These are phyloP conservation scores for Dactylis glomerata DNA, from an alignment of 176 grass and related monocot species.

Conservation along the genomic window DNA sequence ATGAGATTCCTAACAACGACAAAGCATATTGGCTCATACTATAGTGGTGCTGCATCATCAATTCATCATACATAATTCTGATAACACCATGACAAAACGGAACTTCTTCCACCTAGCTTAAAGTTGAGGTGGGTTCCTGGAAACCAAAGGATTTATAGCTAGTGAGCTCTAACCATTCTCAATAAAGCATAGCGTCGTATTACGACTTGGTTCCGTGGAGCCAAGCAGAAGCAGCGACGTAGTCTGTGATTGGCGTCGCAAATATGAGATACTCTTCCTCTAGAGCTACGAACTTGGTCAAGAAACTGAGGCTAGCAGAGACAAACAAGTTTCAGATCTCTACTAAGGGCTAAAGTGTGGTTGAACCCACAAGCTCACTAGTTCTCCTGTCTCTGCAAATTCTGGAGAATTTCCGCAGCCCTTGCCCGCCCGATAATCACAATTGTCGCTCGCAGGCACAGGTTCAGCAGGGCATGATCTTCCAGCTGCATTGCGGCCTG, in stretches of 20 bases:
- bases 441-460: not conserved
- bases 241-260: not conserved
- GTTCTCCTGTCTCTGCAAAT: not conserved
- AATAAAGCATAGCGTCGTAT: not conserved
- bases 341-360: not conserved
- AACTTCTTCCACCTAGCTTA: not conserved
- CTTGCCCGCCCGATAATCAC: not conserved
- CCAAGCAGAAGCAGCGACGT: not conserved
- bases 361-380: not conserved
- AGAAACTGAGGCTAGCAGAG: not conserved
- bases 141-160: too few relatives aligned
- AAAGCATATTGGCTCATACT: too few relatives aligned
- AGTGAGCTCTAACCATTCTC: too few relatives aligned
- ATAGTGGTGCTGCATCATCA: too few relatives aligned
- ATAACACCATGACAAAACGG: not conserved
- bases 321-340: not conserved
- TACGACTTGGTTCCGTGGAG: not conserved
- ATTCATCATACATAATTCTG: not conserved
- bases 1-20: not conserved
- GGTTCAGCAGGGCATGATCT: not conserved
- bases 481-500: not conserved
- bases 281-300: not conserved
- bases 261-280: not conserved
- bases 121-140: not conserved
- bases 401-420: not conserved